Percentiles rank a stretch among this genome's conserved stretches.
Conservation (phyloP, 257 asterid species). For the Catharanthus roseus region DNA sequence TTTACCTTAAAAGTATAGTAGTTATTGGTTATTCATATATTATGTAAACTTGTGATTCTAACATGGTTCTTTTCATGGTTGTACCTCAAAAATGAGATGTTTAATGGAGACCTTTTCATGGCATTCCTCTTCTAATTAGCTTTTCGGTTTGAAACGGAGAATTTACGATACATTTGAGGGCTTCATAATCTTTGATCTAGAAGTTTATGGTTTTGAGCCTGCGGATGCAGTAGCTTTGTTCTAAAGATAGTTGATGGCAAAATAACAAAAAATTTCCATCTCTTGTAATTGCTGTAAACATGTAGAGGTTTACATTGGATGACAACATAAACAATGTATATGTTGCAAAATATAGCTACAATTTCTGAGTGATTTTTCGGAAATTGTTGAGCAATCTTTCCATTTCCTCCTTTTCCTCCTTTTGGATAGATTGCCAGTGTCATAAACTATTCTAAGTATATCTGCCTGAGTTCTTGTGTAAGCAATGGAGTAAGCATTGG, state of each 20-base stretch:
- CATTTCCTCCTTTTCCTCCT: slow-evolving; percentile 36
- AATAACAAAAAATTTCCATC: not conserved
- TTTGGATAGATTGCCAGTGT: slow-evolving; percentile 29
- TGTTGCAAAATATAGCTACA: too few species aligned
- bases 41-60: not conserved
- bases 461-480: slow-evolving; percentile 34
- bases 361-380: not conserved
- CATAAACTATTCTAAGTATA: slow-evolving; percentile 30
- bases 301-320: not conserved
- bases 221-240: too few species aligned
- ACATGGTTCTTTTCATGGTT: not conserved
- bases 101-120: not conserved
- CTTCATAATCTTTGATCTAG: too few species aligned
- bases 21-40: not conserved
- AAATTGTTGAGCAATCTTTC: slow-evolving; percentile 34
- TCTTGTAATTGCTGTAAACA: not conserved
- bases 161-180: too few species aligned
- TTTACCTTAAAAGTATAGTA: not conserved
- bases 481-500: slow-evolving; percentile 34
- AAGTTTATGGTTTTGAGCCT: too few species aligned
- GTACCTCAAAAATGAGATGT: not conserved
- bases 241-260: not conserved
- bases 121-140: not conserved
- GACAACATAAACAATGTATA: not conserved
- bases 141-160: not conserved